These are phyloP conservation scores for Suhomyces vadensis DNA, from an alignment of 805 yeast species.

Conservation along the genomic window DNA sequence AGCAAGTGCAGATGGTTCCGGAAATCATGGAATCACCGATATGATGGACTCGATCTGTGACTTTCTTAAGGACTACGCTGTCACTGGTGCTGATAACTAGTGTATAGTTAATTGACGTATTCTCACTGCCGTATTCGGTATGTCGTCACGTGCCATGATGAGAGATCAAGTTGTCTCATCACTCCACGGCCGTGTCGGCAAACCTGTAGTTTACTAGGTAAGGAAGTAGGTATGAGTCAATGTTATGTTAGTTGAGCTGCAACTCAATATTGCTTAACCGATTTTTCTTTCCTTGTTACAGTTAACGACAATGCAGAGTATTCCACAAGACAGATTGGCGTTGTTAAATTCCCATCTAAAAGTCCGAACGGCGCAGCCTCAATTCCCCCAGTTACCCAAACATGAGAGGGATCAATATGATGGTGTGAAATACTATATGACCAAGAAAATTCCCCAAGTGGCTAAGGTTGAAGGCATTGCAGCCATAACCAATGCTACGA, in stretches of 20 bases:
- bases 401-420: slow-evolving; percentile 17
- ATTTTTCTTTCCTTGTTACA: neutral
- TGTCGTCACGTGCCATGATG: slow-evolving; percentile 11
- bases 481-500: too few relatives aligned
- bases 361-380: slow-evolving; percentile 11
- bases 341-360: slow-evolving; percentile 21
- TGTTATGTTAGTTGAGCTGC: too few relatives aligned
- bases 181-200: slow-evolving; percentile 1
- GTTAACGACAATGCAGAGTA: neutral
- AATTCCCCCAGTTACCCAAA: slow-evolving; percentile 19
- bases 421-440: slow-evolving; percentile 5
- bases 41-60: slow-evolving; percentile 54
- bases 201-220: too few relatives aligned
- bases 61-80: slow-evolving; percentile 46
- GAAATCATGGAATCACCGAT: slow-evolving; percentile 55
- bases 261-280: too few relatives aligned
- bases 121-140: neutral
- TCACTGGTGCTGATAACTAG: slow-evolving; percentile 45
- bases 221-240: too few relatives aligned
- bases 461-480: too few relatives aligned
- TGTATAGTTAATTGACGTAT: neutral
- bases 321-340: slow-evolving; percentile 15
- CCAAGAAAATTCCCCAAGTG: neutral
- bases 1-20: slow-evolving; percentile 13
- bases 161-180: neutral